Conservation (phyloP, 2,329 filamentous ascomycete species). For the Pestalotiopsis fici region DNA sequence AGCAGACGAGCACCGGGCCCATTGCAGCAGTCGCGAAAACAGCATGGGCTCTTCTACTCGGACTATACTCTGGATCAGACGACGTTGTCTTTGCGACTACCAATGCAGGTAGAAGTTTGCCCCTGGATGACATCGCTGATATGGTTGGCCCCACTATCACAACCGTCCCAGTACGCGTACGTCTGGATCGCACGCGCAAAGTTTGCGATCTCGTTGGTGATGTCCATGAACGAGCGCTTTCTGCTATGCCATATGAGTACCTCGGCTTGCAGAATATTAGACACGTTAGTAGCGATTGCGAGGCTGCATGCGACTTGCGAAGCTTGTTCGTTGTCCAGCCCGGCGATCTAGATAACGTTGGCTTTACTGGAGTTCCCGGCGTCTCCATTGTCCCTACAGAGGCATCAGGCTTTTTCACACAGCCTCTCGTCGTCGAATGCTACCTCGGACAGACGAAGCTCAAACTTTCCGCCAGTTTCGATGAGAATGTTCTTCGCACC, state of each 20-base stretch:
- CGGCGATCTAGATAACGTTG: constrained; percentile 1
- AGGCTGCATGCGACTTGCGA: constrained; percentile 2
- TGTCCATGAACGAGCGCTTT: not conserved
- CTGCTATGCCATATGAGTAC: not conserved
- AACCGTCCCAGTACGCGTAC: constrained; percentile 1
- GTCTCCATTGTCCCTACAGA: constrained; percentile 2
- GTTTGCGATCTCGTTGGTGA: not conserved
- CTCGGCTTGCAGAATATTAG: constrained; percentile 4
- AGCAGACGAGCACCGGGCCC: not conserved
- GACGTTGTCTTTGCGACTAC: constrained; percentile 7
- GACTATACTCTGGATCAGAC: not conserved
- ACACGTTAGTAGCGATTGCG: not conserved
- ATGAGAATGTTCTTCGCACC: not conserved
- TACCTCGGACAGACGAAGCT: not conserved
- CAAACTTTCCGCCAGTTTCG: constrained; percentile 8
- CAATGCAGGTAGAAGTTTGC: constrained; percentile 1
- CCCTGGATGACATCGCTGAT: constrained; percentile 3
- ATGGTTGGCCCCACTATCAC: constrained; percentile 9
- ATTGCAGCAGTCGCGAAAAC: not conserved
- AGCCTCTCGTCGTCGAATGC: constrained; percentile 11
- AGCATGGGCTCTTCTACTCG: constrained; percentile 2
- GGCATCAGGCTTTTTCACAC: constrained; percentile 6
- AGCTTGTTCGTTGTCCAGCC: constrained; percentile 5
- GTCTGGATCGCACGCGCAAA: not conserved
- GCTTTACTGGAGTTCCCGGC: not conserved